These are phyloP conservation scores for Deinandra increscens DNA, from an alignment of 129 eudicot genomes.

Conservation along the genomic window DNA sequence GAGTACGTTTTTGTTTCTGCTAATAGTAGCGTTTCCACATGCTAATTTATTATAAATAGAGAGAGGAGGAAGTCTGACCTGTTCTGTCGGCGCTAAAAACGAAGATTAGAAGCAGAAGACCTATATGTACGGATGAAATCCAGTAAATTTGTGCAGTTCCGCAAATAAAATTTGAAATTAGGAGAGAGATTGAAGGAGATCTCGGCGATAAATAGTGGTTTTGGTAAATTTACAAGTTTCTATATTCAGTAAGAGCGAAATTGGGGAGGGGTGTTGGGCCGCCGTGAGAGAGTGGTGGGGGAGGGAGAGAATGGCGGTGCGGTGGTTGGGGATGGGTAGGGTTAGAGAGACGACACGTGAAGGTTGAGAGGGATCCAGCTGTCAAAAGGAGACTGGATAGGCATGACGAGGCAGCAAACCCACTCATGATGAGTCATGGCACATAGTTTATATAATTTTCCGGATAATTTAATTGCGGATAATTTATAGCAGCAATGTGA, in stretches of 20 bases:
- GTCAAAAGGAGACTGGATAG: constrained; percentile 43
- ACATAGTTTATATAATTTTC: too few relatives aligned
- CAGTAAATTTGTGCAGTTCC: background rate
- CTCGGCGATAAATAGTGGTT: background rate
- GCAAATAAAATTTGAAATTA: background rate
- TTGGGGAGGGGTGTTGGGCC: constrained; percentile 2
- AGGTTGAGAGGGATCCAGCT: constrained; percentile 47
- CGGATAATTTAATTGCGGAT: too few relatives aligned
- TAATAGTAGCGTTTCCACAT: too few relatives aligned
- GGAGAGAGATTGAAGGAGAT: constrained; percentile 20
- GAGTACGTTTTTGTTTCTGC: too few relatives aligned
- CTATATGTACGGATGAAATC: constrained; percentile 33
- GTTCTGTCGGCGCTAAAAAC: constrained; percentile 22
- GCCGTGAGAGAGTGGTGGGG: constrained; percentile 31
- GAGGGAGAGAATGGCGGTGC: background rate
- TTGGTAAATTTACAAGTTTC: background rate
- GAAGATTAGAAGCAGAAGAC: constrained; percentile 26
- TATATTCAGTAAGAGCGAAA: background rate
- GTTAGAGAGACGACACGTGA: constrained; percentile 67
- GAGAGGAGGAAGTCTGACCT: constrained; percentile 31
- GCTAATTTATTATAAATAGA: background rate
- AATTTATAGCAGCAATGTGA: too few relatives aligned
- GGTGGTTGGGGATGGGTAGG: constrained; percentile 41
- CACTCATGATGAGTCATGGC: constrained; percentile 27
- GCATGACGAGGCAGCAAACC: constrained; percentile 48